Conservation (phyloP, 495 filamentous ascomycete genomes). For the Xylaria nigripes region DNA sequence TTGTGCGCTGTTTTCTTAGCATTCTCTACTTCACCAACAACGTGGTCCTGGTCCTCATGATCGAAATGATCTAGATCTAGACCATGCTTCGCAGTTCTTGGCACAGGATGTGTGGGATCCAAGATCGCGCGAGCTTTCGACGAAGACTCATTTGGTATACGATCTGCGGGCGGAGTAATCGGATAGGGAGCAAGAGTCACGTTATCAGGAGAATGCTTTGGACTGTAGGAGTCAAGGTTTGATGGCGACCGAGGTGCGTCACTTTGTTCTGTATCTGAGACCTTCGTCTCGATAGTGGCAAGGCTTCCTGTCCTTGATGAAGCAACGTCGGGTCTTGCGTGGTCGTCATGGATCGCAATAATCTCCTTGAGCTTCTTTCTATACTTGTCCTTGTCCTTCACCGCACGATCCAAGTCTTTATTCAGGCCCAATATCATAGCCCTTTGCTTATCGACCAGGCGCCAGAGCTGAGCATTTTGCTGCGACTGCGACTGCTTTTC, state of each 20-base stretch:
- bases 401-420: constrained; percentile 81
- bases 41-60: constrained; percentile 40
- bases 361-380: constrained; percentile 80
- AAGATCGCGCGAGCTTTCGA: constrained; percentile 35
- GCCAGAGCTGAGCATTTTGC: constrained; percentile 91
- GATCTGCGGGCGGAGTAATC: constrained; percentile 45
- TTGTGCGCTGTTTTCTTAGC: constrained; percentile 32
- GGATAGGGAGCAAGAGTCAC: constrained; percentile 49
- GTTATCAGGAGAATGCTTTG: constrained; percentile 44
- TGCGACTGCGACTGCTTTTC: constrained; percentile 82
- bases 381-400: constrained; percentile 94
- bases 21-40: constrained; percentile 34
- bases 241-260: constrained; percentile 36
- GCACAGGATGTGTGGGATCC: constrained; percentile 46
- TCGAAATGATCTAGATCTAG: constrained; percentile 44
- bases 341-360: constrained; percentile 29
- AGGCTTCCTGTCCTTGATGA: constrained; percentile 8
- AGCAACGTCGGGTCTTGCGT: constrained; percentile 9
- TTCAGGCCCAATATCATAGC: constrained; percentile 90
- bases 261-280: constrained; percentile 25
- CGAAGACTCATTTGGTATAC: constrained; percentile 18
- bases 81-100: constrained; percentile 44
- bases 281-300: constrained; percentile 17
- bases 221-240: constrained; percentile 33
- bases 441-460: constrained; percentile 90